Evolutionary conservation across 306 rosid species (phyloP).

Genomic region (Sechiopsis laciniata): DNA sequence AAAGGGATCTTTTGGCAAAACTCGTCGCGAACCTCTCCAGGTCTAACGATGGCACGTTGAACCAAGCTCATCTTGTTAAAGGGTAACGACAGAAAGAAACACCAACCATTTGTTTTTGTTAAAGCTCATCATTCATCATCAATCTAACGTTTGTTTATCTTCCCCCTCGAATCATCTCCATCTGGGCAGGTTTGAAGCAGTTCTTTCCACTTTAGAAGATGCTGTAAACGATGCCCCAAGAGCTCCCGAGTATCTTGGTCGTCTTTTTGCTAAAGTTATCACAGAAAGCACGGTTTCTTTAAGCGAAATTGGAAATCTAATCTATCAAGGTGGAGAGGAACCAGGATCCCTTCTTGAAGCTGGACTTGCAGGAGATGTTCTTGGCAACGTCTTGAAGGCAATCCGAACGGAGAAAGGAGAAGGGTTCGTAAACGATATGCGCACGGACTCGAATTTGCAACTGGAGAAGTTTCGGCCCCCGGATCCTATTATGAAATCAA

Average conservation of each 20-base stretch:
- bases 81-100: slow-evolving; percentile 44
- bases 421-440: slow-evolving; percentile 35
- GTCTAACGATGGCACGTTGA: slow-evolving; percentile 46
- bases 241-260: slow-evolving; percentile 78
- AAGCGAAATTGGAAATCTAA: slow-evolving; percentile 50
- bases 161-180: not conserved
- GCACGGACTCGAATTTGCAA: slow-evolving; percentile 40
- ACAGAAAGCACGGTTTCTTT: slow-evolving; percentile 48
- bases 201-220: slow-evolving; percentile 64
- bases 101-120: slow-evolving; percentile 7
- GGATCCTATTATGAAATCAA: slow-evolving; percentile 36
- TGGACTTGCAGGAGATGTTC: slow-evolving; percentile 78
- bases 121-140: no score
- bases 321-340: slow-evolving; percentile 67
- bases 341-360: slow-evolving; percentile 49
- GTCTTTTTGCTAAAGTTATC: slow-evolving; percentile 44
- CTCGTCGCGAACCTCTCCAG: slow-evolving; percentile 57
- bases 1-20: slow-evolving; percentile 65
- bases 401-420: slow-evolving; percentile 66
- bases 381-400: slow-evolving; percentile 58
- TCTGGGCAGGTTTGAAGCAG: slow-evolving; percentile 54
- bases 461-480: slow-evolving; percentile 64
- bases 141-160: not conserved
- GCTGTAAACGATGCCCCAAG: slow-evolving; percentile 78
- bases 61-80: slow-evolving; percentile 51